Evolutionary conservation across 1,284 basidiomycete species (phyloP), one percentile per base, ranked within the genome.

Genomic region (Austroboletus olivaceoglutinosus): DNA sequence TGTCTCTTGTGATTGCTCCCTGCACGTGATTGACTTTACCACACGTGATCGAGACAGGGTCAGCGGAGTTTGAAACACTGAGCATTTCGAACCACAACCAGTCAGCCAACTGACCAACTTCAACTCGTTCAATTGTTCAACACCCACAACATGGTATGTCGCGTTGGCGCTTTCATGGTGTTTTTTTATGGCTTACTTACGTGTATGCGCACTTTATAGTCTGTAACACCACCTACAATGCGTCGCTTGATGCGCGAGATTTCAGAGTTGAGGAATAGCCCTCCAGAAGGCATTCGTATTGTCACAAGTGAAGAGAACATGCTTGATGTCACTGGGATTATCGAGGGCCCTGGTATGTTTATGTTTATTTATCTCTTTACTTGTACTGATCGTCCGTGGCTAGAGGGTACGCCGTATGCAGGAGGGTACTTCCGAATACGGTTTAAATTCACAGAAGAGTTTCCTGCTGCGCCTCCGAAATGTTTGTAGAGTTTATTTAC

Each of bases 381-480:
- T 57, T 58, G 7, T n/a, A 39, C 57, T 60, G 43, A 40, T 50
- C 11, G 52, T 53, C 37, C 38, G 25, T 56, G 53, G 41, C 49
- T 64, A 91, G 90, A 89, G 65, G 89, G 89, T 27, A 97, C 94
- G 31, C 94, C 94, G 0, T 98, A 96, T 69, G 82, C 89, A 50
- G 91, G 90, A 39, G 93, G 93, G 16, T 95, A 92, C 76, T 96
- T 95, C 71, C 82, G 76, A 59, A 83, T 97, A 52, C 84, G 83
- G 63, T 96, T 97, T 73, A 81, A 80, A 58, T 96, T 96, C 68
- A 87, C 84, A 2, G 84, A 91, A 56, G 92, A 96, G 68, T 97
- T 93, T 65, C 93, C 93, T 39, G 85, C 89, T 42, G 82, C 86
- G 36, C 93, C 93, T 49, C 93, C 93, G 6, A 95, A 93, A 76